Evolutionary conservation across 257 asterid genomes (phyloP), one percentile per base, ranked within the genome.

Genomic region (Verbena officinalis): DNA sequence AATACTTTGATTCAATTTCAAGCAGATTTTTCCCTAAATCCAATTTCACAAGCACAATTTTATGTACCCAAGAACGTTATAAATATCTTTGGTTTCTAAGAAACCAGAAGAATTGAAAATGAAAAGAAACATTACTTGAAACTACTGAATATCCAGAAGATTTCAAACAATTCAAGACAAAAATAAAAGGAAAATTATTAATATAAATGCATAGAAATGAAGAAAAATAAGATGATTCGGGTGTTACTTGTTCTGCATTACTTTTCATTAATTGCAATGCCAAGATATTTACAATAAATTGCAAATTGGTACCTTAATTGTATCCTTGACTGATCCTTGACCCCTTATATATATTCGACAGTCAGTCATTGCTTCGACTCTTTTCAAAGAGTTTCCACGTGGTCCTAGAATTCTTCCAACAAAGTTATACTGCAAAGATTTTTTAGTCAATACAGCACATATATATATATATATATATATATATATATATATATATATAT

Each of bases 331-430:
- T 7, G 96, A 88, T 63, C 96, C 96, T 42, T 67, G 83, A 51
- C 96, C 94, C 67, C 96, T 75, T 21, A 88, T 88, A 75, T 74
- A 88, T 52, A 88, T 81, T 63, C 94, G 82, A 78, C 96, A 88
- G 54, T 86, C 87, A n/a, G 96, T 88, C 77, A 80, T 43, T 50
- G 89, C 88, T 73, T 86, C 96, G 54, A 86, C 85, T 59, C 91
- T 83, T 76, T 88, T 88, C 76, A 88, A 78, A 67, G 95, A 88
- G 76, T 88, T 88, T 30, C 95, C 96, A 48, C 96, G 95, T 1
- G 91, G 91, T 46, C 96, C 91, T 40, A 88, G 71, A 73, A 88
- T 86, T 69, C 95, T 84, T 55, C 96, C 96, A 9, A 88, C 96
- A 77, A 88, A 88, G 73, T 88, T 88, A 80, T 78, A 88, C 96